phyloP scores from a whole-genome alignment of 164 flowering plant genomes.

The Vitis rotundifolia region DNA sequence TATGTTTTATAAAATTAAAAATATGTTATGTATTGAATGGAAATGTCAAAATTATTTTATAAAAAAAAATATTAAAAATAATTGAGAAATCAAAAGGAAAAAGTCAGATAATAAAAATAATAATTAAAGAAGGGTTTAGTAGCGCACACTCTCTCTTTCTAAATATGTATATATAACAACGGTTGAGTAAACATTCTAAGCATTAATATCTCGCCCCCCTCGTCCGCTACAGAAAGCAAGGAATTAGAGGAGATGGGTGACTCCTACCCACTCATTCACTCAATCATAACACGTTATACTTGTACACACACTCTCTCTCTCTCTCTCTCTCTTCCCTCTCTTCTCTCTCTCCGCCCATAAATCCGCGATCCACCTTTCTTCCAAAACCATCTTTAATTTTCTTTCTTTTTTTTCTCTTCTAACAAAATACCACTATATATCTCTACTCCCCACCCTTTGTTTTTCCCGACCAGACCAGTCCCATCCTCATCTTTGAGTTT shows the following conservation, averaged over 20 bases:
- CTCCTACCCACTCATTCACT: conserved; percentile 41
- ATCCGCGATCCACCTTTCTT: conserved; percentile 7
- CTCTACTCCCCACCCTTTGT: conserved; percentile 3
- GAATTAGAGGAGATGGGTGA: conserved; percentile 17
- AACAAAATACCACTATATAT: conserved; percentile 1
- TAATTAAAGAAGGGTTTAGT: too few species aligned
- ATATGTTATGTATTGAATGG: too few species aligned
- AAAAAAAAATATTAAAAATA: too few species aligned
- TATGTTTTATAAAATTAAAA: too few species aligned
- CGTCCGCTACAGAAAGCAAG: conserved; percentile 35
- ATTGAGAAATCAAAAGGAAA: too few species aligned
- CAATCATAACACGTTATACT: conserved; percentile 27
- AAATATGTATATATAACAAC: too few species aligned
- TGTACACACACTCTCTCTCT: conserved; percentile 4
- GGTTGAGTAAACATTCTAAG: conserved; percentile 21
- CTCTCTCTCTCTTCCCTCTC: conserved; percentile 3
- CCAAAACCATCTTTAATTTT: conserved; percentile 2
- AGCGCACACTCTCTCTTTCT: too few species aligned
- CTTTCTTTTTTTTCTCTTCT: neutral
- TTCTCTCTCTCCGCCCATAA: neutral
- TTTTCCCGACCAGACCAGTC: conserved; percentile 35
- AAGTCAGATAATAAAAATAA: too few species aligned
- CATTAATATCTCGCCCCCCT: conserved; percentile 36
- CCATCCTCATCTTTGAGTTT: conserved; percentile 24
- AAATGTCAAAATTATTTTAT: too few species aligned